Conservation (phyloP, 176 grass and related monocot genomes). For the Aegilops bicornis region DNA sequence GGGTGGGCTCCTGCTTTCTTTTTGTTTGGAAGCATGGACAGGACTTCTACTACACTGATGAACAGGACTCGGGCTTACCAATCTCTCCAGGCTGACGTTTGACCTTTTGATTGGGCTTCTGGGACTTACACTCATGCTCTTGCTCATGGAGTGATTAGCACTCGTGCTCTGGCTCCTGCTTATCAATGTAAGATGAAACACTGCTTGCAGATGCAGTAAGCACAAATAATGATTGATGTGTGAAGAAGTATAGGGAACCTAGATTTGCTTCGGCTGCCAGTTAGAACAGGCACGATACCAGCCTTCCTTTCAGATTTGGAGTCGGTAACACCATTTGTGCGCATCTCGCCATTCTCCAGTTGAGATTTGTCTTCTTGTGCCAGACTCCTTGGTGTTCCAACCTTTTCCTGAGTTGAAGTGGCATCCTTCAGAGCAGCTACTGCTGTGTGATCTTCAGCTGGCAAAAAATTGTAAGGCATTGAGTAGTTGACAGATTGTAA, state of each 20-base stretch:
- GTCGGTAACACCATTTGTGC: slow-evolving; percentile 48
- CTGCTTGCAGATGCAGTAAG: slow-evolving; percentile 47
- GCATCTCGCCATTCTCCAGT: slow-evolving; percentile 67
- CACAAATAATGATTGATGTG: slow-evolving; percentile 57
- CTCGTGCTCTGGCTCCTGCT: slow-evolving; percentile 86
- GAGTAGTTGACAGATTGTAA: not conserved
- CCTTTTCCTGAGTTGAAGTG: slow-evolving; percentile 43
- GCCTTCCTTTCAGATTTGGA: slow-evolving; percentile 47
- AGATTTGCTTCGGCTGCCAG: slow-evolving; percentile 75
- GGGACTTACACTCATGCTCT: slow-evolving; percentile 98
- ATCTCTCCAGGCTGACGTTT: slow-evolving; percentile 38
- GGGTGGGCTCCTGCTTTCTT: slow-evolving; percentile 44
- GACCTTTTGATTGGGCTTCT: slow-evolving; percentile 54
- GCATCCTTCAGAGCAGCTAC: slow-evolving; percentile 50
- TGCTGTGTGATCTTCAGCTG: slow-evolving; percentile 53
- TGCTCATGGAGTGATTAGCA: slow-evolving; percentile 75
- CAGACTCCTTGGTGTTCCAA: slow-evolving; percentile 40
- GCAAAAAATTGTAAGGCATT: slow-evolving; percentile 3
- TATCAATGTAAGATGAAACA: slow-evolving; percentile 68
- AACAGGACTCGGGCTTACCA: slow-evolving; percentile 50
- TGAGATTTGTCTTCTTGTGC: slow-evolving; percentile 44
- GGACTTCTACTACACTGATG: slow-evolving; percentile 45
- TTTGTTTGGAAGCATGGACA: slow-evolving; percentile 26
- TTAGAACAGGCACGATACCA: slow-evolving; percentile 36
- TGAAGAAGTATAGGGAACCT: slow-evolving; percentile 68